phyloP scores from a whole-genome alignment of 805 yeast species.

The Candida argentea region DNA sequence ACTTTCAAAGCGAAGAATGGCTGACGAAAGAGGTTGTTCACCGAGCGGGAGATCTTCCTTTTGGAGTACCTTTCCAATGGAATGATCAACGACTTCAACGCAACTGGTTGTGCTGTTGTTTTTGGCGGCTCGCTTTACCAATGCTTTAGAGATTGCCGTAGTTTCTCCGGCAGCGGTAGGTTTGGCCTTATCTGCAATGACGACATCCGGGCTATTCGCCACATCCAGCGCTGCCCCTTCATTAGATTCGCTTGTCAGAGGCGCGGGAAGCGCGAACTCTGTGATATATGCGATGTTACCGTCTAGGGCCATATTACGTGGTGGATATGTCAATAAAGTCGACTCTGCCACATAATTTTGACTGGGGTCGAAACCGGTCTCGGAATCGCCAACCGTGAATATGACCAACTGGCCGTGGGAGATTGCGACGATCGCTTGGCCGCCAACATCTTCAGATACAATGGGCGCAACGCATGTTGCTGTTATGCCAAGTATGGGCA shows the following conservation, averaged over 20 bases:
- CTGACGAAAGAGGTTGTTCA: slow-evolving; percentile 34
- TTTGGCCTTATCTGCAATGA: slow-evolving; percentile 21
- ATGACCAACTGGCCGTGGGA: slow-evolving; percentile 43
- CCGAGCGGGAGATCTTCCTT: slow-evolving; percentile 33
- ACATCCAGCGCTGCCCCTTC: slow-evolving; percentile 7
- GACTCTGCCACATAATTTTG: slow-evolving; percentile 19
- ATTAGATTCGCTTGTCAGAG: slow-evolving; percentile 3
- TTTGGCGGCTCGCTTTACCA: no score
- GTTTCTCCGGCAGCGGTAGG: slow-evolving; percentile 35
- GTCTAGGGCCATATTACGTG: slow-evolving; percentile 30
- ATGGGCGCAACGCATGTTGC: slow-evolving; percentile 43
- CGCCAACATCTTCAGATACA: slow-evolving; percentile 49
- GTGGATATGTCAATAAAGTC: slow-evolving; percentile 39
- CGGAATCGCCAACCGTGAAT: slow-evolving; percentile 40
- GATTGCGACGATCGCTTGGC: slow-evolving; percentile 58
- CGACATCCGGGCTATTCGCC: no score
- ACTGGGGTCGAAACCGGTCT: slow-evolving; percentile 14
- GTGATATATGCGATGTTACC: slow-evolving; percentile 23
- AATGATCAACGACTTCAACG: slow-evolving; percentile 36
- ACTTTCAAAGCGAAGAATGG: slow-evolving; percentile 19
- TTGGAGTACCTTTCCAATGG: slow-evolving; percentile 23
- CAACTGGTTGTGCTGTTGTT: no score
- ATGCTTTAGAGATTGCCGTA: slow-evolving; percentile 28
- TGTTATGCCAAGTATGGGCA: slow-evolving; percentile 36
- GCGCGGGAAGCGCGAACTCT: slow-evolving; percentile 27